These are phyloP conservation scores for Dactylis glomerata DNA, from an alignment of 176 grass and related monocot genomes.

Conservation along the genomic window DNA sequence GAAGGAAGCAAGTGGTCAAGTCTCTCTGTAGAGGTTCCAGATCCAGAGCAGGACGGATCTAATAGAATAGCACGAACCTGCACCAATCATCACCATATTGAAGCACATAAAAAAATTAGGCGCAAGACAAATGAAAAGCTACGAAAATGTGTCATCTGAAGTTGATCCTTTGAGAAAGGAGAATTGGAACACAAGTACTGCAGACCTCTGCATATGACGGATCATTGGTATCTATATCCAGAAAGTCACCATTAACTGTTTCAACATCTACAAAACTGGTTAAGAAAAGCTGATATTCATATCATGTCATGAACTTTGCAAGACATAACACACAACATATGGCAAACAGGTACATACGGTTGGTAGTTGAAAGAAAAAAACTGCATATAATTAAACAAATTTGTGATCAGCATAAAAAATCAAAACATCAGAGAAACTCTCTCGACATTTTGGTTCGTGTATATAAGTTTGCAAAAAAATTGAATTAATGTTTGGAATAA, in stretches of 20 bases:
- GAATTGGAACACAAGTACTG: background rate
- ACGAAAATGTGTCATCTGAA: background rate
- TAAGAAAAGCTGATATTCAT: constrained; percentile 27
- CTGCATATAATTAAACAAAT: background rate
- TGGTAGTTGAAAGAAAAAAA: background rate
- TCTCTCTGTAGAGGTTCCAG: constrained; percentile 84
- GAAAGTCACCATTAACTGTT: constrained; percentile 72
- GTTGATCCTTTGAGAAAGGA: background rate
- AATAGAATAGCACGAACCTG: constrained; percentile 80
- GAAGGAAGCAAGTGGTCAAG: constrained; percentile 89
- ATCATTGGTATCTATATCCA: constrained; percentile 60
- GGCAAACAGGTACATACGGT: background rate
- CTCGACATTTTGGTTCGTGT: background rate
- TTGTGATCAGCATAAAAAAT: constrained; percentile 3
- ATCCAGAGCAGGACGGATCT: constrained; percentile 96
- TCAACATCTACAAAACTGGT: constrained; percentile 63
- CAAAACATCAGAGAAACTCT: background rate
- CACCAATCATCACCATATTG: constrained; percentile 14
- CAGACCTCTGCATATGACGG: constrained; percentile 65
- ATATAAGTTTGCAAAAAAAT: background rate
- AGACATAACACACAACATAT: background rate
- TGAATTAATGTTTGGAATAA: background rate
- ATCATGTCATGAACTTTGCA: constrained; percentile 1
- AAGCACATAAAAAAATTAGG: background rate
- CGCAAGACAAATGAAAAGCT: background rate